Percentiles rank a stretch among this genome's conserved stretches.
Conservation (phyloP, 2,329 filamentous ascomycete genomes). For the Xylaria multiplex region DNA sequence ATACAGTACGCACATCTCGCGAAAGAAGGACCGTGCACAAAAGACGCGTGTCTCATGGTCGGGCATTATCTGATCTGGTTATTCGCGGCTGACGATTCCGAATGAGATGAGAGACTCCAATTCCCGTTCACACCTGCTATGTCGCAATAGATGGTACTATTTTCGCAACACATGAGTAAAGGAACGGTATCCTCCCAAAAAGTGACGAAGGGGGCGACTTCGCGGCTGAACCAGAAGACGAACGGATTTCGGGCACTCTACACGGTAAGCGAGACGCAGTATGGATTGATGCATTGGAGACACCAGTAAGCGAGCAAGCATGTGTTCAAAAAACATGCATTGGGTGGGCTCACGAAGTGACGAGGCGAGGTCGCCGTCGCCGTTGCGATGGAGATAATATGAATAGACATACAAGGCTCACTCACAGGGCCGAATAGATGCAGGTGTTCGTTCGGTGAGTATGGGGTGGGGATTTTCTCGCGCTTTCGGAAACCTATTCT, state of each 20-base stretch:
- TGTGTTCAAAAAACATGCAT: not conserved
- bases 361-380: slow-evolving; percentile 8
- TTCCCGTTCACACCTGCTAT: not conserved
- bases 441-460: not conserved
- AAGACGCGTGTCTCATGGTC: slow-evolving; percentile 7
- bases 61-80: not conserved
- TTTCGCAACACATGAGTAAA: slow-evolving; percentile 23
- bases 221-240: slow-evolving; percentile 20
- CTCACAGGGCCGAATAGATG: not conserved
- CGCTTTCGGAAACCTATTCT: not conserved
- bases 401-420: slow-evolving; percentile 24
- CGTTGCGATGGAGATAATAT: slow-evolving; percentile 10
- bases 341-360: slow-evolving; percentile 2
- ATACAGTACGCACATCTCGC: not conserved
- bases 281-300: not conserved
- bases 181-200: not conserved
- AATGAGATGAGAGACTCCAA: slow-evolving; percentile 3
- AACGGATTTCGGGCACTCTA: slow-evolving; percentile 17
- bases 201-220: slow-evolving; percentile 24
- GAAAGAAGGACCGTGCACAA: slow-evolving; percentile 9
- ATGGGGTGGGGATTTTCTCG: not conserved
- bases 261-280: slow-evolving; percentile 30
- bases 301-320: not conserved
- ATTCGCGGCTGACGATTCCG: not conserved
- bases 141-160: slow-evolving; percentile 22